These are phyloP conservation scores for Candida ortonii DNA, from an alignment of 805 yeast genomes.

Conservation along the genomic window DNA sequence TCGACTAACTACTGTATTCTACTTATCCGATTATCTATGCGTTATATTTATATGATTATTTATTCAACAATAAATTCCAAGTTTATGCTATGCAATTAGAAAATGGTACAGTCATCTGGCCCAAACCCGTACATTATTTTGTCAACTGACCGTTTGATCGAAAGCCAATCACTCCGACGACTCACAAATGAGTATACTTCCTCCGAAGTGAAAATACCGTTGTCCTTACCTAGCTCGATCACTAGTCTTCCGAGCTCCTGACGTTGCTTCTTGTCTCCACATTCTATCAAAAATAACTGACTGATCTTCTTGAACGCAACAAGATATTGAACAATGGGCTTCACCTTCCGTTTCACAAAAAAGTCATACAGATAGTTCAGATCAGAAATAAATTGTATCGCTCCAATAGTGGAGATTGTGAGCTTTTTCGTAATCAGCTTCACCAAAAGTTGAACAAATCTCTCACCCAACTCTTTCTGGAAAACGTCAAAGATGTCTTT, in stretches of 20 bases:
- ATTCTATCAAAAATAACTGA: constrained; percentile 70
- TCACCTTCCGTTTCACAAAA: constrained; percentile 57
- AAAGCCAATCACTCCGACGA: constrained; percentile 81
- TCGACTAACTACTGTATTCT: no score
- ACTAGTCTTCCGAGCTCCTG: constrained; percentile 81
- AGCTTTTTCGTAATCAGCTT: constrained; percentile 69
- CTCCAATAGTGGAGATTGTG: constrained; percentile 76
- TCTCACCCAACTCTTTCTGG: constrained; percentile 88
- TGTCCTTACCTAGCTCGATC: constrained; percentile 78
- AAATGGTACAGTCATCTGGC: constrained; percentile 67
- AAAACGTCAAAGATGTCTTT: constrained; percentile 86
- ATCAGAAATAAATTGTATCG: constrained; percentile 77
- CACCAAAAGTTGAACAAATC: constrained; percentile 74
- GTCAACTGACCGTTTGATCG: constrained; percentile 76
- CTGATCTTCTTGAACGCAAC: constrained; percentile 82
- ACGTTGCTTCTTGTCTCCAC: constrained; percentile 60
- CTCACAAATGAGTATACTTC: constrained; percentile 92
- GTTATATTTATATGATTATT: no score
- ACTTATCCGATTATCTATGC: no score
- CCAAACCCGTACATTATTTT: constrained; percentile 93
- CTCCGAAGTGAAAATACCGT: constrained; percentile 87
- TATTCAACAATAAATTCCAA: no score
- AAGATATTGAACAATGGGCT: constrained; percentile 70
- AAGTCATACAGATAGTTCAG: constrained; percentile 76
- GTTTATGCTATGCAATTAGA: constrained; percentile 38